These are phyloP conservation scores for Rutidosis leptorrhynchoides DNA, from an alignment of 129 eudicot species.

Conservation along the genomic window DNA sequence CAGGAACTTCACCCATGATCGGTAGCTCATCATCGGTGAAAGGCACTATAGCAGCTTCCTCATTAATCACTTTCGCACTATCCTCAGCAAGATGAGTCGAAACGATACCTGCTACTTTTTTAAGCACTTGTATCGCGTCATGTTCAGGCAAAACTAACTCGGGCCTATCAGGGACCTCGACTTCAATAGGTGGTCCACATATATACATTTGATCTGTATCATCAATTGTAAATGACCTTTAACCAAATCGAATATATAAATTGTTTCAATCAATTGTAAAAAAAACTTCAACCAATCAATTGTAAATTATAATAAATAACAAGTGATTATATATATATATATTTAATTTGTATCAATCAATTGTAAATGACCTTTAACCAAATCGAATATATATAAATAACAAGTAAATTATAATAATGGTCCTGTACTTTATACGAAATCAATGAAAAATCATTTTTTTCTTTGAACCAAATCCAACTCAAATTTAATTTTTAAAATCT, in stretches of 20 bases:
- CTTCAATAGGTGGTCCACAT: slow-evolving; percentile 23
- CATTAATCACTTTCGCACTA: slow-evolving; percentile 56
- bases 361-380: not conserved
- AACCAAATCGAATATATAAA: not conserved
- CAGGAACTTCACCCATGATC: slow-evolving; percentile 71
- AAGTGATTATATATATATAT: no score
- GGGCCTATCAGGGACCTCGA: slow-evolving; percentile 68
- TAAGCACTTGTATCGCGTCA: slow-evolving; percentile 53
- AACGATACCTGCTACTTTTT: slow-evolving; percentile 53
- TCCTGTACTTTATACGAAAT: no score
- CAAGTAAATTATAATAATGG: no score
- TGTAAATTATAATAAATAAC: no score
- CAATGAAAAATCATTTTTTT: no score
- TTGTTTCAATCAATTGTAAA: not conserved
- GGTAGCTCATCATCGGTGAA: slow-evolving; percentile 73
- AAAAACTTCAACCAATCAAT: no score
- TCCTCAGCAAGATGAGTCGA: slow-evolving; percentile 64
- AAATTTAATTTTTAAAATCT: no score
- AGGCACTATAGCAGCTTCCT: slow-evolving; percentile 79
- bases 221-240: not conserved
- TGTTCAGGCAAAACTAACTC: slow-evolving; percentile 54
- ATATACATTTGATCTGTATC: not conserved
- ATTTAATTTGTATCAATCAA: not conserved
- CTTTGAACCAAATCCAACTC: no score
- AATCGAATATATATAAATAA: not conserved